These are phyloP conservation scores for Claviceps paspali DNA, from an alignment of 2,329 filamentous ascomycete species.

Conservation along the genomic window DNA sequence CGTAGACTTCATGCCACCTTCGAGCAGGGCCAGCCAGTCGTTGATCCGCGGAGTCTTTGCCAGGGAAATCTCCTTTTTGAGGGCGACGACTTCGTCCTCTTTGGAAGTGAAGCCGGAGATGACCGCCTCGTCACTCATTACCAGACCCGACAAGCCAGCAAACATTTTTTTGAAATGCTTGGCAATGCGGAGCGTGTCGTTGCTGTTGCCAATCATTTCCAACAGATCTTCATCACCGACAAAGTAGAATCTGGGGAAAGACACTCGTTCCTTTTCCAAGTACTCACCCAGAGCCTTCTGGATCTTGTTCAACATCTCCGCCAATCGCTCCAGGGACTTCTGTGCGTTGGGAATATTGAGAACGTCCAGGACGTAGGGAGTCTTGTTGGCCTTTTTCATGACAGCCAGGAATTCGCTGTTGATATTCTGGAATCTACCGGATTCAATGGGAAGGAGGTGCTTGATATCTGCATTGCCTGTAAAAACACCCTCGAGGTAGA, in stretches of 20 bases:
- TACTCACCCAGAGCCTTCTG: constrained; percentile 98
- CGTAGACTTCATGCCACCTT: constrained; percentile 85
- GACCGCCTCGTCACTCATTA: constrained; percentile 73
- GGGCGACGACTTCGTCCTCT: constrained; percentile 73
- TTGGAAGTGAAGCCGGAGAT: constrained; percentile 92
- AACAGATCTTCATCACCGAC: constrained; percentile 96
- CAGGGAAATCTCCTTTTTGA: constrained; percentile 85
- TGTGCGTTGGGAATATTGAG: constrained; percentile 92
- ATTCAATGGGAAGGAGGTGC: constrained; percentile 89
- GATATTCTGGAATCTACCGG: constrained; percentile 95
- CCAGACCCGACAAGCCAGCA: constrained; percentile 77
- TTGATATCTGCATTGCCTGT: constrained; percentile 98
- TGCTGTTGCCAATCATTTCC: constrained; percentile 99
- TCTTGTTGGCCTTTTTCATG: constrained; percentile 98
- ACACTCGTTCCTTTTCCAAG: constrained; percentile 90
- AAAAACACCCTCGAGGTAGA: constrained; percentile 97
- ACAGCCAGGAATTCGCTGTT: constrained; percentile 98
- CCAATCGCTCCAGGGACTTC: constrained; percentile 85
- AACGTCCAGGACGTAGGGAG: constrained; percentile 88
- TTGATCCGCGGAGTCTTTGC: constrained; percentile 94
- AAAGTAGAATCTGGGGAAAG: constrained; percentile 98
- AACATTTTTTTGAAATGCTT: constrained; percentile 99
- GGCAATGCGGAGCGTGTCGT: constrained; percentile 86
- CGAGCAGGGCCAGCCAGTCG: constrained; percentile 90
- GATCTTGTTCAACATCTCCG: constrained; percentile 97